These are phyloP conservation scores for Diaporthe destruens DNA, from an alignment of 2,329 filamentous ascomycete species.

Conservation along the genomic window DNA sequence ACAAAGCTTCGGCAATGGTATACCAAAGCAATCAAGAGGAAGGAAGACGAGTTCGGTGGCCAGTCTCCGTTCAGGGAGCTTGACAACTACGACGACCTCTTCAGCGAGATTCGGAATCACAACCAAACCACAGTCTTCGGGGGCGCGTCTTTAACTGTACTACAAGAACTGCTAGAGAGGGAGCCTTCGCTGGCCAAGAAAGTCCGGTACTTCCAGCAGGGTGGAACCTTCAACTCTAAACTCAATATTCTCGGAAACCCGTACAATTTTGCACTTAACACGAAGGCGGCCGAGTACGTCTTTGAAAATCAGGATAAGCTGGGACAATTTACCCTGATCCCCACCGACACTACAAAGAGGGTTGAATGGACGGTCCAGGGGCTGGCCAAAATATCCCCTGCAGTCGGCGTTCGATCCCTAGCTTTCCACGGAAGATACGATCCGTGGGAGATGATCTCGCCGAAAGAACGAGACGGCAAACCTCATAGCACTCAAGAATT, in stretches of 20 bases:
- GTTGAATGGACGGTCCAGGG: slow-evolving; percentile 31
- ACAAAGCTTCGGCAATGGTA: slow-evolving; percentile 36
- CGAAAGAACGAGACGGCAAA: neutral
- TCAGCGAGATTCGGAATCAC: slow-evolving; percentile 33
- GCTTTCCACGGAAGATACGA: slow-evolving; percentile 39
- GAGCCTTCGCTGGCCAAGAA: slow-evolving; percentile 31
- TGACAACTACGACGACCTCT: slow-evolving; percentile 23
- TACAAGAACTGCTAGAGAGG: slow-evolving; percentile 33
- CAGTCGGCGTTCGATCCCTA: slow-evolving; percentile 37
- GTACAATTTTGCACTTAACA: slow-evolving; percentile 40
- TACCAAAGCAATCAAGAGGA: slow-evolving; percentile 31
- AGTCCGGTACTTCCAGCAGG: slow-evolving; percentile 39
- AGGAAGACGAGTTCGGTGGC: slow-evolving; percentile 32
- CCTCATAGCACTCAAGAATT: slow-evolving; percentile 27
- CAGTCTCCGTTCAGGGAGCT: slow-evolving; percentile 21
- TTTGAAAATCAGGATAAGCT: slow-evolving; percentile 28
- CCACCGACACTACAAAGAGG: slow-evolving; percentile 41
- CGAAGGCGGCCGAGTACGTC: slow-evolving; percentile 37
- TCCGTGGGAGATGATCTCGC: slow-evolving; percentile 34
- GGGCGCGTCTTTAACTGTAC: slow-evolving; percentile 39
- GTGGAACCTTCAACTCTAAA: slow-evolving; percentile 39
- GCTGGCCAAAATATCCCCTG: slow-evolving; percentile 31
- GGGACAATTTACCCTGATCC: slow-evolving; percentile 36
- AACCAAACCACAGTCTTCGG: slow-evolving; percentile 39
- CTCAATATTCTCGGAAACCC: slow-evolving; percentile 42